A percentile compares a stretch with the other conserved stretches of the same genome.
Conservation (phyloP, 495 filamentous ascomycete genomes). For the Corynascus novoguineensis region DNA sequence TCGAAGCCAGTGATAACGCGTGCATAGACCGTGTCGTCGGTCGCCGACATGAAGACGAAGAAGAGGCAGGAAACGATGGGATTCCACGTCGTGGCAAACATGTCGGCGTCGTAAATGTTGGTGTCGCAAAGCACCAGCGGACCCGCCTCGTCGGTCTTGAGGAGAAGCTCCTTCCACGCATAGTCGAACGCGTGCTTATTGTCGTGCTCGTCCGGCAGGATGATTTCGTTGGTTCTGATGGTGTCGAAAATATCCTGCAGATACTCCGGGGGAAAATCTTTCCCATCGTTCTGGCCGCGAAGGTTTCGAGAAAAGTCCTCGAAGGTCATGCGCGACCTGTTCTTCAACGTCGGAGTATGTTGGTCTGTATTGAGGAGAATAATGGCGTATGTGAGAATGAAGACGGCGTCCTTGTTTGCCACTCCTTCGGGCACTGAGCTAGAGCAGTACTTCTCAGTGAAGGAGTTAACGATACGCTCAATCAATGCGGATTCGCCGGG, state of each 20-base stretch:
- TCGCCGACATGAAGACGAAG: conserved; percentile 98
- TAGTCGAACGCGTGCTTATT: conserved; percentile 95
- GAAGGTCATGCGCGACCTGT: conserved; percentile 71
- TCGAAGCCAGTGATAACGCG: conserved; percentile 91
- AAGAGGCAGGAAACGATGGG: conserved; percentile 90
- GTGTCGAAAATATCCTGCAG: conserved; percentile 84
- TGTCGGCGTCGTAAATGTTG: conserved; percentile 92
- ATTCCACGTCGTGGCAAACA: conserved; percentile 96
- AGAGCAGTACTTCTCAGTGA: conserved; percentile 81
- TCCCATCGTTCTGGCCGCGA: conserved; percentile 76
- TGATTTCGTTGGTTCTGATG: conserved; percentile 90
- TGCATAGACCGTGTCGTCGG: conserved; percentile 93
- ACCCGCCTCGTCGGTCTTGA: conserved; percentile 74
- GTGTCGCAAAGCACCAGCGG: conserved; percentile 77
- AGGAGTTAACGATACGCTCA: conserved; percentile 82
- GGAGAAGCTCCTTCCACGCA: conserved; percentile 88
- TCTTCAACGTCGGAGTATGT: conserved; percentile 88
- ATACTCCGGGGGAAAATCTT: conserved; percentile 81
- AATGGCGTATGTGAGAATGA: conserved; percentile 87
- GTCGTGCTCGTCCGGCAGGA: conserved; percentile 94
- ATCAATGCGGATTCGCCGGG: conserved; percentile 91
- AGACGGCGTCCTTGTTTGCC: conserved; percentile 82
- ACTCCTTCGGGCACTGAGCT: conserved; percentile 67
- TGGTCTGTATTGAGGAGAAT: conserved; percentile 95
- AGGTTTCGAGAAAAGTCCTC: conserved; percentile 80